Conservation (phyloP, 441 rosid genomes). For the Pelargonium citronellum region DNA sequence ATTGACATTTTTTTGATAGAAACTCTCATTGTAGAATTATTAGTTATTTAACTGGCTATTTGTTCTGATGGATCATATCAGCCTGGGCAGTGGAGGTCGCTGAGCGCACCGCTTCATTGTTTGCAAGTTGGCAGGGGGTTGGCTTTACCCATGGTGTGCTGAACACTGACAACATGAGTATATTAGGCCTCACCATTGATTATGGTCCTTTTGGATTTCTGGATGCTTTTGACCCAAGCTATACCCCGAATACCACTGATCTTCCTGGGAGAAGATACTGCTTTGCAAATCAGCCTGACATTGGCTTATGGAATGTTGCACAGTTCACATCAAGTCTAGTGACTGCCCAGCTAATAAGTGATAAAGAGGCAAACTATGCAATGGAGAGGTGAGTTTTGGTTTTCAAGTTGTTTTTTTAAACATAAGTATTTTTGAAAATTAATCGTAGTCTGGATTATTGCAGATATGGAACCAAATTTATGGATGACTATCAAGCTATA, state of each 20-base stretch:
- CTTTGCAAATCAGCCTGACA: constrained; percentile 95
- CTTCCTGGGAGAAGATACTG: constrained; percentile 95
- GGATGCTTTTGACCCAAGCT: constrained; percentile 98
- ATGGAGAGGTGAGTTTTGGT: constrained; percentile 63
- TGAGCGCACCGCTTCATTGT: constrained; percentile 77
- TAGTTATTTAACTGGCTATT: constrained; percentile 7
- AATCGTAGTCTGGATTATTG: constrained; percentile 13
- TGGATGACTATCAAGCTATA: constrained; percentile 93
- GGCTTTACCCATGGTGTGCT: constrained; percentile 97
- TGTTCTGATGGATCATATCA: constrained; percentile 28
- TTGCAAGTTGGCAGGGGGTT: constrained; percentile 95
- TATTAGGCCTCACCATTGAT: constrained; percentile 89
- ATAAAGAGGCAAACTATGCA: constrained; percentile 82
- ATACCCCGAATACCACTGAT: constrained; percentile 93
- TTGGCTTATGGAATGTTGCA: constrained; percentile 86
- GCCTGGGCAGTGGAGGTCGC: constrained; percentile 94
- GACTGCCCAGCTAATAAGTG: constrained; percentile 64
- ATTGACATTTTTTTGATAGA: no score
- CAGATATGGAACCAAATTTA: constrained; percentile 88
- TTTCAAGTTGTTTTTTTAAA: constrained; percentile 7
- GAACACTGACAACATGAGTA: constrained; percentile 96
- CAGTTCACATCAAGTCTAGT: constrained; percentile 65
- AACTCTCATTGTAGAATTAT: not conserved
- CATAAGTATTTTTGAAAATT: constrained; percentile 9
- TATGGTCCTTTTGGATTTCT: constrained; percentile 97